These are phyloP conservation scores for Colletotrichum orbiculare DNA, from an alignment of 2,329 filamentous ascomycete genomes.

Conservation along the genomic window DNA sequence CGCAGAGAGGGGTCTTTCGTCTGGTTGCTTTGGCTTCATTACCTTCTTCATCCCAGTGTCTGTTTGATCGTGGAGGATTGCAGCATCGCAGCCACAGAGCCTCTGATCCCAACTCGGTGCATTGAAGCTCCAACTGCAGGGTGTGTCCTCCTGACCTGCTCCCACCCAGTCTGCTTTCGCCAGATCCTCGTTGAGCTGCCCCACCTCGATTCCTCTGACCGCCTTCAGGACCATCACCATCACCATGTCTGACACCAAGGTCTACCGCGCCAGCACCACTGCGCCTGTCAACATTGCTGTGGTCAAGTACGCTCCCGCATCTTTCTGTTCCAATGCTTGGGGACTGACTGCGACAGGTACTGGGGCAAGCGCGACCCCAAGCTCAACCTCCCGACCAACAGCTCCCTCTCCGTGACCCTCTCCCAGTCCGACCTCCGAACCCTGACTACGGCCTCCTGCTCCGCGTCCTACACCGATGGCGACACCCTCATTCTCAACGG, in stretches of 20 bases:
- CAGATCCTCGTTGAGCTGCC: neutral
- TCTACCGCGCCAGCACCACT: constrained; percentile 94
- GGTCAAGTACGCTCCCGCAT: constrained; percentile 77
- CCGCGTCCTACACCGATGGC: constrained; percentile 71
- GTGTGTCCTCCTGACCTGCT: neutral
- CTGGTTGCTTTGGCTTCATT: constrained; percentile 14
- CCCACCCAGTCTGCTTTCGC: neutral
- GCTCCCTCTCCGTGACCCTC: constrained; percentile 95
- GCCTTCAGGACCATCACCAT: constrained; percentile 30
- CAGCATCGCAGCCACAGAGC: neutral
- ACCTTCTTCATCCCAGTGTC: constrained; percentile 17
- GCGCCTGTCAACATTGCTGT: constrained; percentile 98
- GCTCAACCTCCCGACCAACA: constrained; percentile 97
- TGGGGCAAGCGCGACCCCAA: constrained; percentile 97
- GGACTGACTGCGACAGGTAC: constrained; percentile 60
- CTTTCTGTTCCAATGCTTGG: constrained; percentile 52
- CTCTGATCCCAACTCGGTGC: neutral
- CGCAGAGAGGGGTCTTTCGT: neutral
- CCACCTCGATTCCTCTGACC: constrained; percentile 34
- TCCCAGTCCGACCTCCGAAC: constrained; percentile 94
- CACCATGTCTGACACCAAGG: constrained; percentile 61
- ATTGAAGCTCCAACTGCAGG: neutral
- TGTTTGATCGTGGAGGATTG: constrained; percentile 4
- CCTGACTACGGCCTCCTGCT: constrained; percentile 95
- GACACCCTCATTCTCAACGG: constrained; percentile 88